Evolutionary conservation across 192 early-diverging fungal genomes (phyloP), one percentile per base, ranked within the genome.

Genomic region (Umbelopsis ramanniana): DNA sequence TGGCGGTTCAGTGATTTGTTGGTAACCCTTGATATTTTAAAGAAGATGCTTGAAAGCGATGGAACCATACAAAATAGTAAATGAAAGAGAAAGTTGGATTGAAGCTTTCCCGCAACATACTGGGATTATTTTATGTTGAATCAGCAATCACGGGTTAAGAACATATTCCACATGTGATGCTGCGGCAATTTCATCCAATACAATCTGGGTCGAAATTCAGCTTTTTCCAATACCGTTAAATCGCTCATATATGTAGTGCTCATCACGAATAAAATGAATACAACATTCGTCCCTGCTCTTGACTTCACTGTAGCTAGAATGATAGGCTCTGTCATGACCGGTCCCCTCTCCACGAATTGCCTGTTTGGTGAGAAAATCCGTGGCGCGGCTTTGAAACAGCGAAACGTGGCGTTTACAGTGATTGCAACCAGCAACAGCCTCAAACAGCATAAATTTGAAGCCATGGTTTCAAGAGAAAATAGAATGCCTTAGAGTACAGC

Each of bases 121-220:
- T 29, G 29, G 29, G 29, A 29, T 29, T 29, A 11, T 37, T 35
- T 19, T 35, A 29, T 63, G 4, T 17, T 35, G 57, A 37, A 37
- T 19, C 23, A 11, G 26, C 14, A 19, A 63, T 63, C 57, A 63
- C 57, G 53, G 24, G 57, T 19, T 63, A 12, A 14, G 11, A 26
- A 29, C 12, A 37, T 63, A 35, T n/a, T 37, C 19, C 33, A 63
- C 26, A 19, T 37, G 19, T 33, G 26, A 63, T 33, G 33, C 57
- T 63, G 57, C 57, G 57, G 57, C 33, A 63, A 17, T 63, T 63
- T 63, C 57, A 5, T 8, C 33, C 57, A 29, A 38, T 55, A 22
- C 17, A 14, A 14, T 63, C 26, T 63, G 14, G 17, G 29, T 37
- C 57, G 57, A 63, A 15, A 12, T 14, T 63, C 33, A 38, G 6